Evolutionary conservation across 345 rosid genomes (phyloP), one percentile per base, ranked within the genome.

Genomic region (Odontarrhena argentea): DNA sequence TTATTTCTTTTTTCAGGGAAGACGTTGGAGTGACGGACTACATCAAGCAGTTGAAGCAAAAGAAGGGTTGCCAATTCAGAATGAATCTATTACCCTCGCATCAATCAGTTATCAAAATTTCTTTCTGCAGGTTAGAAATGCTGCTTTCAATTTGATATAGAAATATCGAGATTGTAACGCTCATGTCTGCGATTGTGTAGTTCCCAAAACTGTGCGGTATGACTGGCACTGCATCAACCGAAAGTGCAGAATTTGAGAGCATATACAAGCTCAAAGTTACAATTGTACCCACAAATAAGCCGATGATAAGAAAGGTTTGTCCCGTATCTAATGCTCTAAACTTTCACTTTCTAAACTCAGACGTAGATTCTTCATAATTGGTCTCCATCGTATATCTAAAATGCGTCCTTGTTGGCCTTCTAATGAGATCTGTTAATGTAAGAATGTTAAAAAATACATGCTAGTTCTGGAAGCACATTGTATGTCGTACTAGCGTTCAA

Each of bases 1-100:
- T 67, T 14, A 34, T 71, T 58, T 67, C 45, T 44, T 48, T 60
- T 18, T 58, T 56, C 69, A 93, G 98, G 98, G 98, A 34, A 84
- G 98, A 65, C 83, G 98, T 74, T 93, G 98, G 98, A 93, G 98
- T 77, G 98, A 93, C 77, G 98, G 98, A 65, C 94, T 93, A 79
- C 98, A 93, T 76, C 98, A 93, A 88, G 98, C 98, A 62, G 98
- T 93, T 75, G 98, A 93, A 82, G 98, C 98, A 54, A 93, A 93
- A 82, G 97, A 93, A 80, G 86, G 80, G 46, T 79, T 93, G 82
- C 98, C 98, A 41, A 90, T 93, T 78, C 98, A 93, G 78, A 90
- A 90, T 68, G 97, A 93, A 88, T 87, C 98, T 71, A 73, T 93
- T 65, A 93, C 98, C 34, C 73, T 93, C 74, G 98, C 98, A 48